A percentile compares a stretch with the other conserved stretches of the same genome.
These are phyloP conservation scores for Pseudogymnoascus sp. DNA, from an alignment of 2,329 filamentous ascomycete genomes.

Conservation along the genomic window DNA sequence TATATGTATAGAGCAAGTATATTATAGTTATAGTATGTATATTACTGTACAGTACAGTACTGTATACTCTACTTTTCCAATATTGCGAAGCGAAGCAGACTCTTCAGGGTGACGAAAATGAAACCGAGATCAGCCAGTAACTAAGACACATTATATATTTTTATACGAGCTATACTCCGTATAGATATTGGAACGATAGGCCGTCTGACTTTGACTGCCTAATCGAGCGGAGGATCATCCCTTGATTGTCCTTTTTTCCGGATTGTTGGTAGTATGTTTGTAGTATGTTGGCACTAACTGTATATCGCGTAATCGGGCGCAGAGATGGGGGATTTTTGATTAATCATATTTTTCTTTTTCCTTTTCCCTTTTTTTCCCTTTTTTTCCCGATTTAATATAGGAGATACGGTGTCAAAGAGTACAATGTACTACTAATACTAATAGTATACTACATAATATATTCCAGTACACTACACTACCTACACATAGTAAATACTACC, in stretches of 20 bases:
- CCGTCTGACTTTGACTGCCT: not conserved
- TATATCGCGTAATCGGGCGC: not conserved
- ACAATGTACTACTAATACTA: not conserved
- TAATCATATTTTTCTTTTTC: not conserved
- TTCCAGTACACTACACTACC: not conserved
- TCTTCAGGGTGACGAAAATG: not conserved
- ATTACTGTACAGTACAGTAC: not conserved
- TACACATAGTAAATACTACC: not conserved
- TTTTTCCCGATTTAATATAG: not conserved
- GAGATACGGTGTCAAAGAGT: not conserved
- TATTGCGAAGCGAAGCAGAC: not conserved
- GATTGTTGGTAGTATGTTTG: not conserved
- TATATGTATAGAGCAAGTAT: too few species aligned
- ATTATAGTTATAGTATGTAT: not conserved
- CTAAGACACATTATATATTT: conserved; percentile 2
- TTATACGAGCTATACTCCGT: not conserved
- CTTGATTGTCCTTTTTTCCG: not conserved
- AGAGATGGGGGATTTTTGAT: not conserved
- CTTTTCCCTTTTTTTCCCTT: not conserved
- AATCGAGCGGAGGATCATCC: not conserved
- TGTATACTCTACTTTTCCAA: not conserved
- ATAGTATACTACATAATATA: not conserved
- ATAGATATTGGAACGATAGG: not conserved
- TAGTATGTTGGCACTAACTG: not conserved
- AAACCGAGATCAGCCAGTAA: conserved; percentile 1